Conservation (phyloP, 73 alveolate genomes). For the Blepharisma japonicum region DNA sequence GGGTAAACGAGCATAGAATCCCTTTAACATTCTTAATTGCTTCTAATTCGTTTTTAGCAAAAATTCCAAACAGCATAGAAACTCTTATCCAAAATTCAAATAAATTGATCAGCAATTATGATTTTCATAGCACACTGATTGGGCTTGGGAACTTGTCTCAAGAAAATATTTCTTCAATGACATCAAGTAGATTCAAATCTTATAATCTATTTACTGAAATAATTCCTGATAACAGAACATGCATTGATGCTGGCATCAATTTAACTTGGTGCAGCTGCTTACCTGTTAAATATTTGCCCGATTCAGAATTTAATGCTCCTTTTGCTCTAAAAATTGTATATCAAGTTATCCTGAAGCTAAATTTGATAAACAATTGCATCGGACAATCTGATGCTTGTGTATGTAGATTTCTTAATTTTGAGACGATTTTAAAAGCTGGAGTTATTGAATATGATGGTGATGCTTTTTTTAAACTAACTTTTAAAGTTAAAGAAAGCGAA, state of each 20-base stretch:
- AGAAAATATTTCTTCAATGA: too few relatives aligned
- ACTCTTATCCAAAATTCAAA: background rate
- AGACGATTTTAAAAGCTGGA: too few relatives aligned
- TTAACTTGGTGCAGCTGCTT: background rate
- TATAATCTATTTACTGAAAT: background rate
- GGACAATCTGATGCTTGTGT: too few relatives aligned
- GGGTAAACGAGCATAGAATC: background rate
- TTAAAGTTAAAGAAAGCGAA: too few relatives aligned
- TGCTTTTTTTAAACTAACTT: too few relatives aligned
- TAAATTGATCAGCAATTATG: background rate
- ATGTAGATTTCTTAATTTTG: too few relatives aligned
- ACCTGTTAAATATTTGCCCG: background rate
- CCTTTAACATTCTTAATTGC: background rate
- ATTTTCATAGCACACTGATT: background rate
- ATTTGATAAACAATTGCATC: too few relatives aligned
- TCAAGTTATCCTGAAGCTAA: too few relatives aligned
- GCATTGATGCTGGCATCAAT: background rate
- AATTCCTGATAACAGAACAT: background rate
- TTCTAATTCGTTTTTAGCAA: background rate
- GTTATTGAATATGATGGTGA: too few relatives aligned
- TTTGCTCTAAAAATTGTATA: too few relatives aligned
- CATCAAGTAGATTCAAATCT: too few relatives aligned
- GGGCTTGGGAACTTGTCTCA: background rate
- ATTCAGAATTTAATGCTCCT: too few relatives aligned
- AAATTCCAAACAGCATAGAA: background rate